Conservation (phyloP, 106 monocot species). For the Gastrodia elata region DNA sequence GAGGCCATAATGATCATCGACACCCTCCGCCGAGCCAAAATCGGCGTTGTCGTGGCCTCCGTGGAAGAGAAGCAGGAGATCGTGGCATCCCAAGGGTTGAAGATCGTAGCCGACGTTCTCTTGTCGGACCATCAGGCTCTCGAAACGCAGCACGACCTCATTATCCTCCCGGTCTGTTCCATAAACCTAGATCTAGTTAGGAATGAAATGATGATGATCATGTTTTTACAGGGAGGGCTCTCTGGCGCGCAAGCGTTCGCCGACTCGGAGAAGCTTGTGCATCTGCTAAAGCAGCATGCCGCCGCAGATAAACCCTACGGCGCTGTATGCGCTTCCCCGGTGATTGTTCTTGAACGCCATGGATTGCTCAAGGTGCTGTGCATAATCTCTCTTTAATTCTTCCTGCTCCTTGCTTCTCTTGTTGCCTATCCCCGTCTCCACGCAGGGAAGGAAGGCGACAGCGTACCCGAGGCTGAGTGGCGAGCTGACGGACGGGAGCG, state of each 20-base stretch:
- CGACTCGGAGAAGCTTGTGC: conserved; percentile 53
- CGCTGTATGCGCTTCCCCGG: conserved; percentile 84
- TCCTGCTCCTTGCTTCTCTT: too few species aligned
- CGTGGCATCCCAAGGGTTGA: conserved; percentile 54
- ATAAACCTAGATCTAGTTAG: too few species aligned
- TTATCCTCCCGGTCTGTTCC: conserved; percentile 68
- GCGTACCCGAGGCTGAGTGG: conserved; percentile 56
- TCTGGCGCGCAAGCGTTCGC: conserved; percentile 58
- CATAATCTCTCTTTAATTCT: not conserved
- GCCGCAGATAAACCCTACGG: conserved; percentile 50
- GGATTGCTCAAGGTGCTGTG: conserved; percentile 61
- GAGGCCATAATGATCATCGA: conserved; percentile 75
- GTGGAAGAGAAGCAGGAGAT: conserved; percentile 60
- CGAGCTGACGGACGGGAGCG: conserved; percentile 58
- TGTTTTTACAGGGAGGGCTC: conserved; percentile 46
- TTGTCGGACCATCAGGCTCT: conserved; percentile 63
- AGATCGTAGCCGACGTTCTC: conserved; percentile 62
- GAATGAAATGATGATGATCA: not conserved
- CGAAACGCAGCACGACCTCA: conserved; percentile 59
- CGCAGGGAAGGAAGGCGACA: conserved; percentile 84
- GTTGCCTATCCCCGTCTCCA: too few species aligned
- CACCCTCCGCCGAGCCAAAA: conserved; percentile 77
- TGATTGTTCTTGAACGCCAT: conserved; percentile 71
- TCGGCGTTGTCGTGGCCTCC: conserved; percentile 65
- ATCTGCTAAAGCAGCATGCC: conserved; percentile 60